These are phyloP conservation scores for Pseudocercospora cruenta DNA, from an alignment of 2,329 filamentous ascomycete genomes.

Conservation along the genomic window DNA sequence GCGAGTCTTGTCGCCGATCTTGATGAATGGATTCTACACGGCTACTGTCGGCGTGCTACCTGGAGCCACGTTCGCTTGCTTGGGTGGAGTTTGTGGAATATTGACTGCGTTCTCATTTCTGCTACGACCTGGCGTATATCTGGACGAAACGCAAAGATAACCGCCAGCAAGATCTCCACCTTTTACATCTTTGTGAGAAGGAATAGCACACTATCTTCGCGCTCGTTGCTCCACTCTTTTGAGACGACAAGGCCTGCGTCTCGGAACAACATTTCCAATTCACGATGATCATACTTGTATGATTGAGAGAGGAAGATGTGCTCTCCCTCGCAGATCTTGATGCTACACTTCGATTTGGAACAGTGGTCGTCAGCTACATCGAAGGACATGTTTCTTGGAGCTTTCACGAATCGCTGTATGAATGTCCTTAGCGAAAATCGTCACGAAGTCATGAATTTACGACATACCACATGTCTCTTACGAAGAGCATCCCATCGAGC, in stretches of 20 bases:
- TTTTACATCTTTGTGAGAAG: neutral
- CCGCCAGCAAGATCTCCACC: too few relatives aligned
- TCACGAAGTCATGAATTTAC: too few relatives aligned
- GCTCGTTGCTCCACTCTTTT: neutral
- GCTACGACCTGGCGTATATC: neutral
- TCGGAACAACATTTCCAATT: neutral
- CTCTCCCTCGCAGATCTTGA: neutral
- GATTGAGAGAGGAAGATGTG: neutral
- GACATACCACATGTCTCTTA: neutral
- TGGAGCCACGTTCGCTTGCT: neutral
- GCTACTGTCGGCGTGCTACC: neutral
- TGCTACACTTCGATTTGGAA: neutral
- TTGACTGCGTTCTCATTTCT: neutral
- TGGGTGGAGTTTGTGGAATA: neutral
- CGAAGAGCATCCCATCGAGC: neutral
- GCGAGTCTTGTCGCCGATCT: neutral
- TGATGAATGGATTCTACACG: conserved; percentile 1
- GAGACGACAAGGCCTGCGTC: neutral
- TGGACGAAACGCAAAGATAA: neutral
- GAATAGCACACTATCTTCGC: neutral
- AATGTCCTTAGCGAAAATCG: neutral
- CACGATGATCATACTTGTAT: neutral
- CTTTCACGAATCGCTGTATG: neutral
- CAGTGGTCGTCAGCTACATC: neutral
- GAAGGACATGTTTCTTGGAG: neutral